phyloP scores from a whole-genome alignment of 768 basidiomycete genomes.

The Agrocybe praecox region DNA sequence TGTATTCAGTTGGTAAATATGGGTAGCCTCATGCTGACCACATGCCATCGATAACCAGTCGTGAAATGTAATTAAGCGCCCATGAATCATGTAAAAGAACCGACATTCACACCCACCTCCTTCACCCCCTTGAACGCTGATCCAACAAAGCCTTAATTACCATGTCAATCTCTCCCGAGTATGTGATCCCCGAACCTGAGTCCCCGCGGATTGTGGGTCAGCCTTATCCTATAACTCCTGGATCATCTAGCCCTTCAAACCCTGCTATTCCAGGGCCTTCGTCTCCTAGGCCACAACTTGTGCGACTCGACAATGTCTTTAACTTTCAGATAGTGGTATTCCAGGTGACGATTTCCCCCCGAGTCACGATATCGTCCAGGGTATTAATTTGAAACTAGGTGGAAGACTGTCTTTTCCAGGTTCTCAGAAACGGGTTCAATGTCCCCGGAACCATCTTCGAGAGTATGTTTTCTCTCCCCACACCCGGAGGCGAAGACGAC shows the following conservation, averaged over 20 bases:
- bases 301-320: not conserved
- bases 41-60: not conserved
- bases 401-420: slow-evolving; percentile 7
- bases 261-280: not conserved
- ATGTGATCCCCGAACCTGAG: no score
- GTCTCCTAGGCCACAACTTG: not conserved
- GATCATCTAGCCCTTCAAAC: not conserved
- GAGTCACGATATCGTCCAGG: not conserved
- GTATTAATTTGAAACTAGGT: slow-evolving; percentile 1
- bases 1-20: not conserved
- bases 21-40: not conserved
- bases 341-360: not conserved
- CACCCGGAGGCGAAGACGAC: not conserved
- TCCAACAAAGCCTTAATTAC: no score
- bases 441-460: slow-evolving; percentile 5
- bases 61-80: not conserved
- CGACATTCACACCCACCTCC: not conserved
- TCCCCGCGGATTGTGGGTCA: no score
- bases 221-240: not conserved
- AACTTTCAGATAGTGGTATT: slow-evolving; percentile 1
- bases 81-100: not conserved
- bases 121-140: no score
- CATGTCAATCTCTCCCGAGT: no score
- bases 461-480: slow-evolving; percentile 11
- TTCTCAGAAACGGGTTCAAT: slow-evolving; percentile 8